Evolutionary conservation across 352 stramenopile species (phyloP).

Genomic region (Blastocystis sp.): DNA sequence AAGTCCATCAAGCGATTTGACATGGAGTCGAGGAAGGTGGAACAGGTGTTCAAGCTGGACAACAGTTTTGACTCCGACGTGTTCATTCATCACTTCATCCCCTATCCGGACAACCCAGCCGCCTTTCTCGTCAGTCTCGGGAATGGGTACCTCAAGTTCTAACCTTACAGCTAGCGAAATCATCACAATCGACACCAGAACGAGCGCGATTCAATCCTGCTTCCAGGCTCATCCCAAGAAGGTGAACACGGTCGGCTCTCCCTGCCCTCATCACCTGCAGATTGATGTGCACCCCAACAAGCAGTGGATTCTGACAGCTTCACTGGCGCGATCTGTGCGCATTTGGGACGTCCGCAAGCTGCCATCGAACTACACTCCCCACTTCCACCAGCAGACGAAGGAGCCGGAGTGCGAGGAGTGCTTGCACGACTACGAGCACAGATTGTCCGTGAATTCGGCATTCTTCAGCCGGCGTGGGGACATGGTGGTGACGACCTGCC

Average conservation of each 20-base stretch:
- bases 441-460: conserved; percentile 50
- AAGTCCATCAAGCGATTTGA: conserved; percentile 50
- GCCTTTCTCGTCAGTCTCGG: conserved; percentile 39
- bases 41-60: conserved; percentile 38
- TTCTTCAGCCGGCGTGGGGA: conserved; percentile 40
- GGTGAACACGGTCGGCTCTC: conserved; percentile 23
- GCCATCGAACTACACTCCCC: neutral
- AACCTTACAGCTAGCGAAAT: conserved; percentile 11
- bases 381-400: conserved; percentile 18
- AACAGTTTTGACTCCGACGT: conserved; percentile 17
- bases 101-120: neutral
- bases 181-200: conserved; percentile 16
- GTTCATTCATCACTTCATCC: conserved; percentile 54
- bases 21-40: conserved; percentile 24
- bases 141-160: neutral
- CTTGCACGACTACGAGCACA: conserved; percentile 37
- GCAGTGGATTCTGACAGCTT: conserved; percentile 17
- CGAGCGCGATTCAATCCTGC: conserved; percentile 19
- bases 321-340: conserved; percentile 34
- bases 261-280: neutral
- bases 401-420: conserved; percentile 11
- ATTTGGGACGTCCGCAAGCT: conserved; percentile 44
- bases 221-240: conserved; percentile 66
- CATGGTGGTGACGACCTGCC: conserved; percentile 61
- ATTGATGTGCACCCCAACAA: conserved; percentile 22